Percentiles rank a stretch among this genome's conserved stretches.
Evolutionary conservation across 1,284 basidiomycete genomes (phyloP).

Genomic region (Papiliotrema terrestris): DNA sequence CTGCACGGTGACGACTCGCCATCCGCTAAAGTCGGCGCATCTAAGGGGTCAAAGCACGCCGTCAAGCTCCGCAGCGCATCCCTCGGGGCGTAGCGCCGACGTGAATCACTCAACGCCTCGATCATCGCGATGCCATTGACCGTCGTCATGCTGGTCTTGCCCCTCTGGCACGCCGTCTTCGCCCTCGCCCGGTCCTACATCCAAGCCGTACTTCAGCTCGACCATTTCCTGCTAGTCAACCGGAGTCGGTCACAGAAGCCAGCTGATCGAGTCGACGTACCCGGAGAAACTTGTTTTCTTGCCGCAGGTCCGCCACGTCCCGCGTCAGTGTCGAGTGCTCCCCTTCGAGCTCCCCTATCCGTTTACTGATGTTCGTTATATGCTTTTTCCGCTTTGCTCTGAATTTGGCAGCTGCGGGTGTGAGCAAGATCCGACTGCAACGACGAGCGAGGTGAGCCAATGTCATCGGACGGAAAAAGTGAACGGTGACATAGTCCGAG

Average conservation of each 20-base stretch:
- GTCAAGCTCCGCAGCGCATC: too few species aligned
- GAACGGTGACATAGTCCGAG: too few species aligned
- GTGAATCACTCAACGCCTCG: too few species aligned
- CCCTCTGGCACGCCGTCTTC: not conserved
- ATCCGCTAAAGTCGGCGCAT: too few species aligned
- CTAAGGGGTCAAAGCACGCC: too few species aligned
- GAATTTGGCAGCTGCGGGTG: conserved; percentile 28
- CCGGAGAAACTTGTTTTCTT: conserved; percentile 32
- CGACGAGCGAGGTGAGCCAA: not conserved
- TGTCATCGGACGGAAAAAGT: not conserved
- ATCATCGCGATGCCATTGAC: too few species aligned
- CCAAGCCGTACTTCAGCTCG: conserved; percentile 27
- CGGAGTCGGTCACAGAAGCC: not conserved
- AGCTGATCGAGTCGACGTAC: conserved; percentile 2
- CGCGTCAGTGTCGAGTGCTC: conserved; percentile 23
- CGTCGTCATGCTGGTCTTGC: not conserved
- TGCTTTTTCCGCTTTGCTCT: conserved; percentile 33
- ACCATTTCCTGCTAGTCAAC: conserved; percentile 23
- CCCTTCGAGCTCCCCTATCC: conserved; percentile 25
- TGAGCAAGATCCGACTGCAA: not conserved
- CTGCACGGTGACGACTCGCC: too few species aligned
- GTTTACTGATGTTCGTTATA: conserved; percentile 19
- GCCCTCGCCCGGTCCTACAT: not conserved
- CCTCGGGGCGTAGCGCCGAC: too few species aligned
- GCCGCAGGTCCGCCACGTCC: conserved; percentile 25